Evolutionary conservation across 768 basidiomycete species (phyloP).

Genomic region (Phylloporus arenicola): DNA sequence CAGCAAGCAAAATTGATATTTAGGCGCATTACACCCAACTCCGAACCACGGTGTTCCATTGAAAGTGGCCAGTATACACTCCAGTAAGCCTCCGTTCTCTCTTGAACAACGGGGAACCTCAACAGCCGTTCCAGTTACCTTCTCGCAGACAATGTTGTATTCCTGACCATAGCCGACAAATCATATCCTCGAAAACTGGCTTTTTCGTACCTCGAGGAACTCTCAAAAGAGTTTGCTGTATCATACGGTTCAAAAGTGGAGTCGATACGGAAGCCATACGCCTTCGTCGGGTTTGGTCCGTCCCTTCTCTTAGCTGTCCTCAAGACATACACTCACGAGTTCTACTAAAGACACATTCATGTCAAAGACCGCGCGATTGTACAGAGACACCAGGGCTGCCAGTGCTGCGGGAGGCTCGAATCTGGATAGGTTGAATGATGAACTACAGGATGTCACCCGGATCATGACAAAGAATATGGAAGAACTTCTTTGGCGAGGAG

Average conservation of each 20-base stretch:
- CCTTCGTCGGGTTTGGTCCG: slow-evolving; percentile 96
- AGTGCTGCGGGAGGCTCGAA: slow-evolving; percentile 58
- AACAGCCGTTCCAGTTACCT: slow-evolving; percentile 64
- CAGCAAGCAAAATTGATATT: slow-evolving; percentile 98
- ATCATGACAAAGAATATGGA: slow-evolving; percentile 99
- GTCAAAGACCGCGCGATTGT: slow-evolving; percentile 93
- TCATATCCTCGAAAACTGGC: slow-evolving; percentile 96
- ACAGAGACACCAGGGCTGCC: slow-evolving; percentile 88
- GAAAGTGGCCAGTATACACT: slow-evolving; percentile 94
- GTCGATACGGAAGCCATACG: slow-evolving; percentile 91
- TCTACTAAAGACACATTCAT: slow-evolving; percentile 87
- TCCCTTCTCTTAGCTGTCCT: neutral
- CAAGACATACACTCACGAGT: slow-evolving; percentile 2
- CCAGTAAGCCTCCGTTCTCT: slow-evolving; percentile 58
- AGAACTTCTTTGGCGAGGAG: slow-evolving; percentile 95
- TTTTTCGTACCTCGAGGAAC: slow-evolving; percentile 95
- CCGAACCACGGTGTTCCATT: slow-evolving; percentile 94
- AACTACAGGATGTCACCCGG: slow-evolving; percentile 94
- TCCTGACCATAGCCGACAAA: slow-evolving; percentile 92
- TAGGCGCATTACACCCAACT: slow-evolving; percentile 86
- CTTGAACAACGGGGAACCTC: slow-evolving; percentile 2
- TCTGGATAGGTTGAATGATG: slow-evolving; percentile 88
- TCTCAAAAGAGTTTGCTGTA: slow-evolving; percentile 91
- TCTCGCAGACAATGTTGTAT: slow-evolving; percentile 90
- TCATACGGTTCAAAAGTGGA: slow-evolving; percentile 95